Conservation (phyloP, 129 eudicot genomes). For the Flaveria brownii region DNA sequence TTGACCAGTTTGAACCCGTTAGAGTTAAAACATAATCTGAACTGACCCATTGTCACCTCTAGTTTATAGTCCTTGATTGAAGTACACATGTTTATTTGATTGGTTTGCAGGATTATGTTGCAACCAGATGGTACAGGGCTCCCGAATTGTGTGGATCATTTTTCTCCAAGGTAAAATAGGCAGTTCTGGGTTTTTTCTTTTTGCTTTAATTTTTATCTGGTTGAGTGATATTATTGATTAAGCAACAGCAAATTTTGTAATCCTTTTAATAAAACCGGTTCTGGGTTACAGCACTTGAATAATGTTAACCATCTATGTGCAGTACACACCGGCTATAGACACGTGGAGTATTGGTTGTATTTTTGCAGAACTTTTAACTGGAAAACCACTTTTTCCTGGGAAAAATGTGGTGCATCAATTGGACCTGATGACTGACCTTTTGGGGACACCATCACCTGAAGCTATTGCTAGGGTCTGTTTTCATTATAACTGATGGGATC, state of each 20-base stretch:
- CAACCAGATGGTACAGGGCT: conserved; percentile 98
- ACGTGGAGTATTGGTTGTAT: too few relatives aligned
- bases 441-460: too few relatives aligned
- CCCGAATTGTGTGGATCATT: conserved; percentile 97
- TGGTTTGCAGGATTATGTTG: conserved; percentile 78
- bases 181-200: background rate
- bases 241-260: background rate
- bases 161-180: conserved; percentile 74
- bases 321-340: conserved; percentile 99
- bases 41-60: background rate
- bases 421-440: too few relatives aligned
- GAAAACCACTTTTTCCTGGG: too few relatives aligned
- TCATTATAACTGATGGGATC: too few relatives aligned
- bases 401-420: too few relatives aligned
- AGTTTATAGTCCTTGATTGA: background rate
- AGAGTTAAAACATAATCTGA: background rate
- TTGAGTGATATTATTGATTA: background rate
- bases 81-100: background rate
- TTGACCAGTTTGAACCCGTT: background rate
- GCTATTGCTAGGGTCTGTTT: too few relatives aligned
- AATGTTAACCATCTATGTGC: conserved; percentile 26
- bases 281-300: too few relatives aligned
- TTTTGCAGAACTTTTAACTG: too few relatives aligned
- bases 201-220: background rate
- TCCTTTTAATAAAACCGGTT: background rate